Evolutionary conservation across 768 basidiomycete species (phyloP).

Genomic region (Sporobolomyces pararoseus): DNA sequence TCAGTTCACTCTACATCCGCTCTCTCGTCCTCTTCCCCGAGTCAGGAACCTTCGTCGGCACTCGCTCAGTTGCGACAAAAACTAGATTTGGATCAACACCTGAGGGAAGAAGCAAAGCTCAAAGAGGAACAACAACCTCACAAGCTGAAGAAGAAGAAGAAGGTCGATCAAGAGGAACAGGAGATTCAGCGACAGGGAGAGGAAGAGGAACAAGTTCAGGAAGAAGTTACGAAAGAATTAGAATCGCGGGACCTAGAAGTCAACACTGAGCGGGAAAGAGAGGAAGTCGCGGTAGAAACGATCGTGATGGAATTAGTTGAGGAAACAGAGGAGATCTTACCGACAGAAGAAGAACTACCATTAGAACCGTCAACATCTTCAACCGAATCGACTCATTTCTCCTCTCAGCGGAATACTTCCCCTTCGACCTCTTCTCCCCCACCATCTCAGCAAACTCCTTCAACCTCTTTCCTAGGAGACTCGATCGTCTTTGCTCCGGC

Average conservation of each 20-base stretch:
- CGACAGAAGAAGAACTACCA: neutral
- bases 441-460: neutral
- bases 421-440: neutral
- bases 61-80: conserved; percentile 3
- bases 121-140: neutral
- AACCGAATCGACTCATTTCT: neutral
- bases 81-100: neutral
- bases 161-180: too few species aligned
- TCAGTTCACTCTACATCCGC: too few species aligned
- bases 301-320: neutral
- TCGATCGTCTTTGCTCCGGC: conserved; percentile 11
- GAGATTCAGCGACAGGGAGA: too few species aligned
- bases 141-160: neutral
- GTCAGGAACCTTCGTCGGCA: too few species aligned
- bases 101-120: neutral
- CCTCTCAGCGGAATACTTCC: neutral
- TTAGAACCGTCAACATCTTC: neutral
- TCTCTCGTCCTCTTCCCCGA: neutral
- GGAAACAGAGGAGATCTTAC: neutral
- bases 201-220: neutral
- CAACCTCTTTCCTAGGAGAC: neutral
- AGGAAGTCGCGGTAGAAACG: conserved; percentile 1
- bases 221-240: neutral
- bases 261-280: neutral
- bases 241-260: too few species aligned